Evolutionary conservation across 192 early-diverging fungal species (phyloP), one percentile per base, ranked within the genome.

Genomic region (Pecoramyces ruminantium): DNA sequence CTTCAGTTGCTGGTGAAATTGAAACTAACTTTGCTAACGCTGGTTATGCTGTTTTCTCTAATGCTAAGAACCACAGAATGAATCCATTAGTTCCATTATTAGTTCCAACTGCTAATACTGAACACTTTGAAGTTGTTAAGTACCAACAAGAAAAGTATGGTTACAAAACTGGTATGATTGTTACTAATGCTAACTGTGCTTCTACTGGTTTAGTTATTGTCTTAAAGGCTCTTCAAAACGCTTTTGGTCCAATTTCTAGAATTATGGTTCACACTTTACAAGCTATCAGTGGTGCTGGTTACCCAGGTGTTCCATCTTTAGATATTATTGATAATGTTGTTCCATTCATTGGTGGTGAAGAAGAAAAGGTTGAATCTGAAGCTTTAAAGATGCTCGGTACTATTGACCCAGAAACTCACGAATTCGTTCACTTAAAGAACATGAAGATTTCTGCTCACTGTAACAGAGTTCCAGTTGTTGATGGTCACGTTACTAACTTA

Each of bases 101-200:
- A 78, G 97, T 99, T 13, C 97, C 97, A 25, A 88, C 94, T 18
- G 96, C 94, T 81, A 99, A 99, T 86, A 83, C 96, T 0, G 87
- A 91, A 38, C 97, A 99, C 85, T 93, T 97, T 84, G 92, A 93
- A 80, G 83, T 96, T 34, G 87, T 97, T 79, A 80, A 90, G 28
- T 88, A 91, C 82, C 96, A 97, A 86, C 90, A 94, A 21, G 81
- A 67, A 8, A 78, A 82, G 4, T 85, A 87, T 79, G 88, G 89
- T 29, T 29, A 40, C 17, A 80, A 78, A 18, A 29, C 77, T 21
- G 97, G 97, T 58, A 96, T 97, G 85, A 84, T 99, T 28, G 91
- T 97, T 79, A 98, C 97, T 29, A 99, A 98, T 88, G 94, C 96
- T 77, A 99, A 99, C 88, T 99, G 97, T 87, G 96, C 97, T n/a